Conservation (phyloP, 1,284 basidiomycete species). For the Boletus semigastroideus region DNA sequence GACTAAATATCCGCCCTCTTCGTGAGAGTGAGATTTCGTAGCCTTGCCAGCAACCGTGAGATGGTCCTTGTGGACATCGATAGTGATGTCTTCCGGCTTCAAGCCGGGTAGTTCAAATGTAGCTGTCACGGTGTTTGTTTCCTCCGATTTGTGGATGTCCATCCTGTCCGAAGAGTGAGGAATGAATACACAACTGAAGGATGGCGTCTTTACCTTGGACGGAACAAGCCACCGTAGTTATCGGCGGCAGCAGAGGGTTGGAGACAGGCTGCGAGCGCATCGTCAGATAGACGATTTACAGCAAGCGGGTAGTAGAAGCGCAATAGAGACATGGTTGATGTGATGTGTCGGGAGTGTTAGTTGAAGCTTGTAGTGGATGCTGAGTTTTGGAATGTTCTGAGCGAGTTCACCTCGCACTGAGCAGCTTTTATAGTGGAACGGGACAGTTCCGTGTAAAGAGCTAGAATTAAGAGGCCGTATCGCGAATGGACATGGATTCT, state of each 20-base stretch:
- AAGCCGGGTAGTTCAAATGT: conserved; percentile 41
- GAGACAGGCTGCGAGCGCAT: background rate
- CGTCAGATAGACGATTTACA: background rate
- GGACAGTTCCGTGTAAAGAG: background rate
- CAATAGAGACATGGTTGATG: background rate
- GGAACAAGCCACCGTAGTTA: background rate
- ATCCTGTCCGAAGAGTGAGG: background rate
- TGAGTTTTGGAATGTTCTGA: background rate
- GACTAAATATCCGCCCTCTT: too few relatives aligned
- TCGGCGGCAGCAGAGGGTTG: background rate
- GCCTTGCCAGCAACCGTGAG: too few relatives aligned
- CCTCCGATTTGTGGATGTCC: background rate
- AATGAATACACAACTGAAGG: background rate
- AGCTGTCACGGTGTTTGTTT: background rate
- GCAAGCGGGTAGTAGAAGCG: background rate
- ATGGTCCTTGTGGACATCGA: too few relatives aligned
- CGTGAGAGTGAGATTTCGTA: too few relatives aligned
- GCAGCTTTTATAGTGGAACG: background rate
- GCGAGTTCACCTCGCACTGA: background rate
- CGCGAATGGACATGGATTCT: background rate
- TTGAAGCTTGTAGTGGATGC: background rate
- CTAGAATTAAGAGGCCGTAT: background rate
- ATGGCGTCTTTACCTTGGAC: background rate
- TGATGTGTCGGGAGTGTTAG: background rate
- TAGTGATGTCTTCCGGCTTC: conserved; percentile 39